phyloP scores from a whole-genome alignment of 139 green algal genomes.

The Medakamo hakoo region DNA sequence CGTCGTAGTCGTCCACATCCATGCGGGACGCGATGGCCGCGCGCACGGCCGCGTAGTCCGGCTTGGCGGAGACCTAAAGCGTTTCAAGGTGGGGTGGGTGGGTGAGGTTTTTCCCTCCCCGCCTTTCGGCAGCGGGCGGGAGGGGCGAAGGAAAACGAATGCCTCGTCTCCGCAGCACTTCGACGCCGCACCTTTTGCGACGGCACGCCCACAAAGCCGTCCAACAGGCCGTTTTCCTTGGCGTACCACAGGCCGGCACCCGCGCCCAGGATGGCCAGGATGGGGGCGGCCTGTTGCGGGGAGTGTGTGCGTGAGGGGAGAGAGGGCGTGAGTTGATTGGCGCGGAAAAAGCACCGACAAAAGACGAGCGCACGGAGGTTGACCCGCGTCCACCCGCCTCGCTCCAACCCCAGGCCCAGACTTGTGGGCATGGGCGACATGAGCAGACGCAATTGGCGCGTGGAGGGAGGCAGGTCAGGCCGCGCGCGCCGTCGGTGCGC shows the following conservation, averaged over 20 bases:
- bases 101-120: too few relatives aligned
- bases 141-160: too few relatives aligned
- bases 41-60: constrained; percentile 55
- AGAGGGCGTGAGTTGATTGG: not conserved
- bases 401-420: too few relatives aligned
- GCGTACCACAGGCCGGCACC: constrained; percentile 24
- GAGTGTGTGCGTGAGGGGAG: too few relatives aligned
- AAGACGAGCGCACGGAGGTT: too few relatives aligned
- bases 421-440: too few relatives aligned
- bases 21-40: constrained; percentile 44
- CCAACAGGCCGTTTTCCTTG: constrained; percentile 24
- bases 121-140: too few relatives aligned
- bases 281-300: not conserved
- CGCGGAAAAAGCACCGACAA: not conserved
- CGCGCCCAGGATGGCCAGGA: constrained; percentile 17
- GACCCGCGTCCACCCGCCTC: too few relatives aligned
- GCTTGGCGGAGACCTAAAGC: constrained; percentile 16
- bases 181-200: not conserved
- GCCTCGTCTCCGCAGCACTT: not conserved
- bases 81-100: too few relatives aligned
- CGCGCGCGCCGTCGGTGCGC: too few relatives aligned
- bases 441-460: too few relatives aligned
- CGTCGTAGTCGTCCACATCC: constrained; percentile 60
- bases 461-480: too few relatives aligned
- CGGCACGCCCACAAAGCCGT: constrained; percentile 15